Evolutionary conservation across 768 basidiomycete genomes (phyloP).

Genomic region (Chlorophyllum brunneum): DNA sequence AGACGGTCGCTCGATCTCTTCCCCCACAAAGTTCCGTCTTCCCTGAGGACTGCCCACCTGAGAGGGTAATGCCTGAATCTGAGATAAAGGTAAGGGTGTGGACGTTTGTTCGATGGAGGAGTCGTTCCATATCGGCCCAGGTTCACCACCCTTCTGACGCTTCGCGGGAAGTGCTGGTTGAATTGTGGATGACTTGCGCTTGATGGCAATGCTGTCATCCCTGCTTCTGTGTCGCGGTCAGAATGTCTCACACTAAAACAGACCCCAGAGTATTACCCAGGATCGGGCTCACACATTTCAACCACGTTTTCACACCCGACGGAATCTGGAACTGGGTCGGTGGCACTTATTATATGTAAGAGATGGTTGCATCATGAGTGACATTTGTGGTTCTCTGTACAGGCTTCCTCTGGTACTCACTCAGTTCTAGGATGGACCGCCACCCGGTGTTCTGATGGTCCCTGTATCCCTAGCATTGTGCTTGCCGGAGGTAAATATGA

Average conservation of each 20-base stretch:
- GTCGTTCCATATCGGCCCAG: not conserved
- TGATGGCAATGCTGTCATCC: not conserved
- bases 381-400: too few species aligned
- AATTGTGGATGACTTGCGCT: constrained; percentile 4
- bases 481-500: not conserved
- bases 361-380: too few species aligned
- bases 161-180: constrained; percentile 10
- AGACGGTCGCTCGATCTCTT: constrained; percentile 3
- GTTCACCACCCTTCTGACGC: not conserved
- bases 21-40: not conserved
- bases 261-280: constrained; percentile 2
- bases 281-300: not conserved
- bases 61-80: not conserved
- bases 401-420: too few species aligned
- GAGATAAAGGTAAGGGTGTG: not conserved
- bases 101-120: not conserved
- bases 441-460: not conserved
- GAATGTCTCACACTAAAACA: constrained; percentile 4
- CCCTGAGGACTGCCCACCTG: too few species aligned
- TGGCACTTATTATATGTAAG: too few species aligned
- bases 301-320: constrained; percentile 4
- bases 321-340: not conserved
- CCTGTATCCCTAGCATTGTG: not conserved
- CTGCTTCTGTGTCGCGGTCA: constrained; percentile 5
- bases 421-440: too few species aligned